Base-by-base conservation (phyloP, 1,284 basidiomycete species). In the Inonotus obliquus region DNA sequence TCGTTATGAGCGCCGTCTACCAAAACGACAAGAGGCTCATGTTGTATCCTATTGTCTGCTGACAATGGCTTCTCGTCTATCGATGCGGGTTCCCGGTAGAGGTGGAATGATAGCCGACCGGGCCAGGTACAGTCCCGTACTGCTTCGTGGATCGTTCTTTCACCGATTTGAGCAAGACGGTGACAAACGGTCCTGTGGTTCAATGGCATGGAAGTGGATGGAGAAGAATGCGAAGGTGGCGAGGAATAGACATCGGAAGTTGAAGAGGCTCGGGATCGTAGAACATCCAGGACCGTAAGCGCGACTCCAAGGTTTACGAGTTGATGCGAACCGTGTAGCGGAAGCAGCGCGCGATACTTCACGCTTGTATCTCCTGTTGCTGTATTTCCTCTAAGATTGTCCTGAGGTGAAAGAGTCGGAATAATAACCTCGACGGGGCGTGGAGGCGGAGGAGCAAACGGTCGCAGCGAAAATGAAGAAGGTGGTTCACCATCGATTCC, bases 1-100 rank as follows among this genome's bases (percentile, higher is more conserved):
- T 86, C 77, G 70, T 99, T 99, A 72, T 99, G 97, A 0, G 97
- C 96, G 2, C 97, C 97, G 70, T 99, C 97, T 1, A 90, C 87
- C 6, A 99, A 80, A 4, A 95, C 75, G 4, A 77, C 69, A 2
- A 78, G 66, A 44, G 51, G 29, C 21, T 25, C 11, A 4, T 49
- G 51, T 6, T 11, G 9, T 52, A 13, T 35, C 51, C 1, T 1
- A 19, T 29, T 35, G 11, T 37, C n/a, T 10, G 27, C 2, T n/a
- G 9, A 27, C 32, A 14, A 19, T n/a, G 4, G 27, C 14, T n/a
- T 52, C 10, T 10, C 11, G 51, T 52, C 27, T 9, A 44, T 17
- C n/a, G 39, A 32, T 17, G 51, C 19, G 38, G 51, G n/a, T 29
- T n/a, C 25, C 4, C 21, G 11, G 32, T 52, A 63, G 13, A 67